Evolutionary conservation across 2,329 filamentous ascomycete species (phyloP).

Genomic region (Ophiobolus disseminans): DNA sequence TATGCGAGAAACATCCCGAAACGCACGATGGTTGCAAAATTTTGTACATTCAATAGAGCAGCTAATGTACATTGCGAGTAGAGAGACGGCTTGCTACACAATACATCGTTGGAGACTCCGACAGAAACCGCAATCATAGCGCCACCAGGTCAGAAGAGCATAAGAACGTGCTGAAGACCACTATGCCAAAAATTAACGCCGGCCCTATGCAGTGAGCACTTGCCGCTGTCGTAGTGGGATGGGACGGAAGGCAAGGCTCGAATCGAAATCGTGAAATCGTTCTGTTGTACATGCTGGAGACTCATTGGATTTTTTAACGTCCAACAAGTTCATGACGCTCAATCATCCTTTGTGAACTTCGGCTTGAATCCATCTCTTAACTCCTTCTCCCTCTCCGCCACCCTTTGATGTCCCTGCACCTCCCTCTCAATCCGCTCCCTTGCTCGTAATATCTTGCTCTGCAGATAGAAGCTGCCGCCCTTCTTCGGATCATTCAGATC

Average conservation of each 20-base stretch:
- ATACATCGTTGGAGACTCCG: neutral
- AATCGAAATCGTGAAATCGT: too few relatives aligned
- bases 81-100: too few relatives aligned
- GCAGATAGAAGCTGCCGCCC: conserved; percentile 96
- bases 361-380: conserved; percentile 88
- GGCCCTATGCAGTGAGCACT: neutral
- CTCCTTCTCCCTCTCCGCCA: conserved; percentile 77
- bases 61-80: too few relatives aligned
- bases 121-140: neutral
- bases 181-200: conserved; percentile 23
- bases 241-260: too few relatives aligned
- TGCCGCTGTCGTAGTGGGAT: neutral
- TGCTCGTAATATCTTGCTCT: conserved; percentile 93
- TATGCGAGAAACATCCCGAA: too few relatives aligned
- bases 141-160: neutral
- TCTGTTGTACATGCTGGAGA: too few relatives aligned
- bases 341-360: conserved; percentile 84
- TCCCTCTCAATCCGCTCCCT: conserved; percentile 92
- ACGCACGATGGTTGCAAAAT: too few relatives aligned
- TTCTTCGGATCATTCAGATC: conserved; percentile 94
- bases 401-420: conserved; percentile 73
- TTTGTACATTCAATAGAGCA: too few relatives aligned
- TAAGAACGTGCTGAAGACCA: conserved; percentile 16
- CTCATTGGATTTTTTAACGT: neutral
- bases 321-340: conserved; percentile 10